Conservation (phyloP, 2,329 filamentous ascomycete species). For the Cordyceps militaris region DNA sequence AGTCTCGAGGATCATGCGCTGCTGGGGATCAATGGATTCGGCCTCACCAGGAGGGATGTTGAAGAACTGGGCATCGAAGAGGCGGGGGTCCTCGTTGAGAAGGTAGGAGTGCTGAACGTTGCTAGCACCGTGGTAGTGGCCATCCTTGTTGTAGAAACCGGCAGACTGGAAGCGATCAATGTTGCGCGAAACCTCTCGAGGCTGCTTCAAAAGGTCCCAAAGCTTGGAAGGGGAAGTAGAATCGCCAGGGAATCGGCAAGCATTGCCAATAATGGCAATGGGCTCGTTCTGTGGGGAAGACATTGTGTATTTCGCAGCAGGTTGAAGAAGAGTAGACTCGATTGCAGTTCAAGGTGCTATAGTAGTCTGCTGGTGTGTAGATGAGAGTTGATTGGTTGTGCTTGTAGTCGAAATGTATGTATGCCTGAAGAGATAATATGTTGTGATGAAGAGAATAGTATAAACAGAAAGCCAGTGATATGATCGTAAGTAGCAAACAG, state of each 20-base stretch:
- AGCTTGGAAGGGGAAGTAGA: conserved; percentile 16
- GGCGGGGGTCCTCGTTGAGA: conserved; percentile 16
- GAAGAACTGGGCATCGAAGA: conserved; percentile 19
- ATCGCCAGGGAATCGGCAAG: conserved; percentile 19
- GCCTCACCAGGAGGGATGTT: conserved; percentile 15
- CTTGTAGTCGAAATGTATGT: not conserved
- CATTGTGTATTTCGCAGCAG: conserved; percentile 7
- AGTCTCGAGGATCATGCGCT: conserved; percentile 27
- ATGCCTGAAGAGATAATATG: conserved; percentile 3
- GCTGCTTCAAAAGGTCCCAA: conserved; percentile 17
- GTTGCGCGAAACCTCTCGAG: conserved; percentile 16
- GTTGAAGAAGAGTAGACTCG: not conserved
- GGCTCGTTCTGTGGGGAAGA: conserved; percentile 15
- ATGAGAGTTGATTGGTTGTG: not conserved
- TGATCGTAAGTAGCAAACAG: conserved; percentile 12
- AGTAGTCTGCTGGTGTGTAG: not conserved
- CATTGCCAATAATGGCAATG: conserved; percentile 20
- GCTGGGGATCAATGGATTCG: conserved; percentile 26
- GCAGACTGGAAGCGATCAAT: conserved; percentile 18
- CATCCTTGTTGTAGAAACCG: conserved; percentile 19
- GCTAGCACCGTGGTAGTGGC: conserved; percentile 22
- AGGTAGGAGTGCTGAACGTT: conserved; percentile 26
- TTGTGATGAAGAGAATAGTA: conserved; percentile 6
- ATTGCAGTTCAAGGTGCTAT: not conserved
- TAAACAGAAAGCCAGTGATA: conserved; percentile 8